Base-by-base conservation (phyloP, 2,329 filamentous ascomycete genomes). In the Grosmannia huntii region DNA sequence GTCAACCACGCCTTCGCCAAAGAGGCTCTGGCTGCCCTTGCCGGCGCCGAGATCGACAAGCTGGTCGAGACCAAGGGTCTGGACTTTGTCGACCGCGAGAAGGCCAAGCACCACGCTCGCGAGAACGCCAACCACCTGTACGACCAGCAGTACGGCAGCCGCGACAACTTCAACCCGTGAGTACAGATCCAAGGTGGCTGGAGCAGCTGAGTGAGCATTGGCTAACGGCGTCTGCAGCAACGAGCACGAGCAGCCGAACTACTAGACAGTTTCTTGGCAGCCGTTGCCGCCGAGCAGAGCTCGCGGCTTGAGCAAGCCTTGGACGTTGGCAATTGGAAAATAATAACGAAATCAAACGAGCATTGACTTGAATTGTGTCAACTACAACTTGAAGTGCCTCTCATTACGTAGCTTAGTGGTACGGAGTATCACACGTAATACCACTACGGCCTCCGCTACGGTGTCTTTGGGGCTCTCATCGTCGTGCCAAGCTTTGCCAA, bases 1-100 rank as follows among this genome's bases (percentile, higher is more conserved):
- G 84, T 91, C 65, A 80, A 77, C 63, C 88, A 92, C 74, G 74
- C 73, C 49, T 86, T 89, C 66, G 89, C 89, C 68, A 92, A 92
- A 76, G 88, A 91, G 74, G 69, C 87, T 51, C 72, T 92, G 36
- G 86, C 80, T 19, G 87, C 84, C 60, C 75, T 91, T 58, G 87
- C 85, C 31, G 87, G 82, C 53, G 86, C 81, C 61, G 86, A 90
- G 73, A 79, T 89, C 66, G 87, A 92, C 76, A 86, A 84, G 73
- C 78, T 91, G 36, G 78, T 81, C 65, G 88, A 87, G 76, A 84
- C 80, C 65, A 85, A 85, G 76, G 83, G 83, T n/a, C 70, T 83
- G 62, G 78, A 85, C 69, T 76, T 74, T 60, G 65, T 79, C 60
- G 81, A 86, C 71, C 70, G 72, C 61, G 75, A 83, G 69, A 73